A percentile compares a stretch with the other conserved stretches of the same genome.
Evolutionary conservation across 2,329 filamentous ascomycete species (phyloP).

Genomic region (Verticillium dahliae): DNA sequence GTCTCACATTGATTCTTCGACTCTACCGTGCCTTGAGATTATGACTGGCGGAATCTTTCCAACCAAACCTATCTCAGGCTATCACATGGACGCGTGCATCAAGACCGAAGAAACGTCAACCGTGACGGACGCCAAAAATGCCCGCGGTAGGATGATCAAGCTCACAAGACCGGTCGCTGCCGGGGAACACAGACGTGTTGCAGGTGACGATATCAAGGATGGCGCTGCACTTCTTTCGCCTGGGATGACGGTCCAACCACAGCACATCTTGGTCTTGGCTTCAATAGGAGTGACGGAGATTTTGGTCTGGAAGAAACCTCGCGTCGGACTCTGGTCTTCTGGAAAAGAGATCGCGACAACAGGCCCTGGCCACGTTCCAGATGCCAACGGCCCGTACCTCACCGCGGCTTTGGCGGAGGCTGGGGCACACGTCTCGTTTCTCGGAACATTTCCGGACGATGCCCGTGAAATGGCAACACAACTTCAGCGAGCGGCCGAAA

Average conservation of each 20-base stretch:
- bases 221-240: background rate
- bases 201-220: slow-evolving; percentile 3
- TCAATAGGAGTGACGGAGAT: background rate
- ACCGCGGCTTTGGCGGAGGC: background rate
- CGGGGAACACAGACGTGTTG: slow-evolving; percentile 2
- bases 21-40: too few relatives aligned
- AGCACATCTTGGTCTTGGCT: too few relatives aligned
- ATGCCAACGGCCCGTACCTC: slow-evolving; percentile 3
- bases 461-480: too few relatives aligned
- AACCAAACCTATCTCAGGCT: background rate
- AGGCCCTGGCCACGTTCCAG: background rate
- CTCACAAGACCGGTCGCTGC: slow-evolving; percentile 2
- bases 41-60: background rate
- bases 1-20: too few relatives aligned
- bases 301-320: background rate
- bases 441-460: background rate
- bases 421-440: slow-evolving; percentile 2
- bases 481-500: too few relatives aligned
- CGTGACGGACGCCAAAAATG: background rate
- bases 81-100: slow-evolving; percentile 8
- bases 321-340: background rate
- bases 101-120: slow-evolving; percentile 3
- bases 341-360: background rate
- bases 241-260: too few relatives aligned
- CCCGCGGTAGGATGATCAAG: background rate